Evolutionary conservation across 345 rosid genomes (phyloP), one percentile per base, ranked within the genome.

Genomic region (Cardamine resedifolia): DNA sequence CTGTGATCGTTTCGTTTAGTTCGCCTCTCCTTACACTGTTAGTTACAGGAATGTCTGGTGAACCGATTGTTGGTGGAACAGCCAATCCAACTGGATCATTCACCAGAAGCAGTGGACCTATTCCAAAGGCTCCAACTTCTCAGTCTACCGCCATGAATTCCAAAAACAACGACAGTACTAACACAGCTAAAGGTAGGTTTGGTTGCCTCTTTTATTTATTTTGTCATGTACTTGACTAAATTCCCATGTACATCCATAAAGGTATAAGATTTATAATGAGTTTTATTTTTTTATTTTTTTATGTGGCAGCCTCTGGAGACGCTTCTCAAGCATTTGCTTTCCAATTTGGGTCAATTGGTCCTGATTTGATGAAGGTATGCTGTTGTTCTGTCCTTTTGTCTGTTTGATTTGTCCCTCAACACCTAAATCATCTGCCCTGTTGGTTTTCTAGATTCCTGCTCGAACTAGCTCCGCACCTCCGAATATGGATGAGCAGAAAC

Each of bases 401-500:
- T 68, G 19, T 55, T 62, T 71, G 36, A 7, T 56, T 50, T 43
- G n/a, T 66, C 20, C 58, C 45, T 34, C 52, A 66, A 26, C 52
- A 52, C 58, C 52, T 72, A 9, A 66, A 66, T 20, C 34, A 30
- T 56, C 71, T 80, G 1, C 66, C 30, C 56, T 76, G 14, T 31
- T 71, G 41, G 65, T 26, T 52, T 67, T 78, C 20, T 71, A 91
- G 98, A 80, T 91, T 84, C 98, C 97, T 43, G 91, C 98, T 70
- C 90, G 98, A 64, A 94, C 97, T 49, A 88, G 85, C 81, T 96
- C 99, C 47, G 97, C 98, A 58, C 99, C 99, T 74, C 98, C 97
- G 7, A 91, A 91, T 78, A 81, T 95, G 87, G 99, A 95, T 64
- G 99, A 95, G 79, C 99, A 95, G 87, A 91, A 87, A 83, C 86